These are phyloP conservation scores for Senecio squalidus DNA, from an alignment of 140 eudicot genomes.

Conservation along the genomic window DNA sequence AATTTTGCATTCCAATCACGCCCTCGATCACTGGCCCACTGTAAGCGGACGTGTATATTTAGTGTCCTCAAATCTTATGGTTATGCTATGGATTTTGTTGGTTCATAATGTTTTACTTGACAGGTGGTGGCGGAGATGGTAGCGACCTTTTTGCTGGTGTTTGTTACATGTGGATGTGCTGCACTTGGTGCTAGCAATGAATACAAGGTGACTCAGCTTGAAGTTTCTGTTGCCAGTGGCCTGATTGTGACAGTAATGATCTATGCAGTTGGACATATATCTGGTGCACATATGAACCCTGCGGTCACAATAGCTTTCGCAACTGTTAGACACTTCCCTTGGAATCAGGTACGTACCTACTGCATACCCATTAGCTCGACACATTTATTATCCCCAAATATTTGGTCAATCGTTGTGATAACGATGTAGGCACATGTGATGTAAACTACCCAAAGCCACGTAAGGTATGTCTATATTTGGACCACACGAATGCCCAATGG, in stretches of 20 bases:
- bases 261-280: slow-evolving; percentile 69
- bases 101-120: background rate
- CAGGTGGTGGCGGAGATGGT: slow-evolving; percentile 62
- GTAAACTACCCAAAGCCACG: too few species aligned
- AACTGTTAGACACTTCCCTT: slow-evolving; percentile 52
- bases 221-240: slow-evolving; percentile 62
- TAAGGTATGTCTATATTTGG: too few species aligned
- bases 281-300: slow-evolving; percentile 84
- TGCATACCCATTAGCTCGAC: background rate
- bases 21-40: too few species aligned
- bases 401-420: background rate
- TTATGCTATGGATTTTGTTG: background rate
- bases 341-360: slow-evolving; percentile 42
- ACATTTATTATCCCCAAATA: background rate
- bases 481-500: background rate
- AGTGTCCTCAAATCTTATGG: background rate
- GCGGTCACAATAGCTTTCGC: slow-evolving; percentile 84
- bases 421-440: background rate
- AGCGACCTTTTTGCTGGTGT: slow-evolving; percentile 62
- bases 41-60: too few species aligned
- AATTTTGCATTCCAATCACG: background rate
- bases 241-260: slow-evolving; percentile 76
- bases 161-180: slow-evolving; percentile 63
- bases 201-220: slow-evolving; percentile 44
- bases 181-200: slow-evolving; percentile 36